Base-by-base conservation (phyloP, 2,329 filamentous ascomycete genomes). In the Claviceps sp. region DNA sequence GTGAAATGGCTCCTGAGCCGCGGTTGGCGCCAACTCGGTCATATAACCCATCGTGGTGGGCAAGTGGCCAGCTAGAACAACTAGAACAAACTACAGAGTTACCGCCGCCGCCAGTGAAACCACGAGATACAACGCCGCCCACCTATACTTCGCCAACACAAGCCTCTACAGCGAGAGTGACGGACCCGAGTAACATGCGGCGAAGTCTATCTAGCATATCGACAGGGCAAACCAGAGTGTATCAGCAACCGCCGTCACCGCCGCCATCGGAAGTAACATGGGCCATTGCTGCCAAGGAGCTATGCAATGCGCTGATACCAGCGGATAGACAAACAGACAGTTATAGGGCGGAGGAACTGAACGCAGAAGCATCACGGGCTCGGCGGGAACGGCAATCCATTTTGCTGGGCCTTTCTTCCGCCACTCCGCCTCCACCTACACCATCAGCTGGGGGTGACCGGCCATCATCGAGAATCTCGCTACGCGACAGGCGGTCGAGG, bases 111-210 rank as follows among this genome's bases (percentile, higher is more conserved):
- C 68, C 70, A 8, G 76, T 69, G 60, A 82, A 79, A 60, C 66
- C 74, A 14, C 79, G 80, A 29, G 71, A 70, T 54, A 72, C 75
- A 14, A 77, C 77, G 22, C 65, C 75, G 8, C 83, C 86, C 1
- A 90, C 86, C 1, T 96, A 90, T 66, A 88, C 82, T 2, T 88
- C 89, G 1, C 88, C 90, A 0, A 97, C 91, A 0, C 86, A 91
- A 55, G 86, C 91, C 0, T 97, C 88, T 43, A 81, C 82, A 1
- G 88, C 88, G 23, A 95, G 88, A 66, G 82, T 88, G 11, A 75
- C 86, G 1, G 78, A 85, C 45, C 78, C 83, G 1, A 71, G 81
- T 8, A 85, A 80, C 55, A 71, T 86, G 56, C 77, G 80, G 43
- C 76, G 83, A 29, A 85, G 75, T 56, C 66, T 82, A 29, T 85